Conservation (phyloP, 1,139 yeast genomes). For the Suhomyces bokatorum region DNA sequence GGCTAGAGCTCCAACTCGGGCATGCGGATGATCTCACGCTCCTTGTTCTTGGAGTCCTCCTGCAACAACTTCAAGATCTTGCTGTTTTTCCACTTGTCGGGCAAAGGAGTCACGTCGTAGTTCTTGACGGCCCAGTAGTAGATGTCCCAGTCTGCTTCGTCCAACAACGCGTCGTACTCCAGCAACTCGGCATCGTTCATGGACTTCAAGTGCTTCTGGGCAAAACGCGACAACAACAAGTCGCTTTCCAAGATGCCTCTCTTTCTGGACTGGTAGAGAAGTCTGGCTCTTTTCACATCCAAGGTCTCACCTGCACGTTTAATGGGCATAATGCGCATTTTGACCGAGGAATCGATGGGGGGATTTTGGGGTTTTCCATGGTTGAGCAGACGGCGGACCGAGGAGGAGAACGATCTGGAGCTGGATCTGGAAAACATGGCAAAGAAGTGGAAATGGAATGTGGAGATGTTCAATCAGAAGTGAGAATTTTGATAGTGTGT, state of each 20-base stretch:
- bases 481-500: background rate
- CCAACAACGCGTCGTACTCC: conserved; percentile 82
- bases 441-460: background rate
- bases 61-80: conserved; percentile 66
- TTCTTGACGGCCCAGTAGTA: conserved; percentile 96
- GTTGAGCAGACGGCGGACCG: conserved; percentile 27
- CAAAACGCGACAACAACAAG: conserved; percentile 78
- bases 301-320: conserved; percentile 72
- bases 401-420: conserved; percentile 12
- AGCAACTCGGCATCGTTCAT: conserved; percentile 70
- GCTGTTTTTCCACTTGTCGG: conserved; percentile 78
- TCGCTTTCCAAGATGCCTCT: conserved; percentile 96
- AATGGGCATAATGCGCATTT: conserved; percentile 69
- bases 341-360: conserved; percentile 28
- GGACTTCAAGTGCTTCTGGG: conserved; percentile 63
- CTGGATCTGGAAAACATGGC: conserved; percentile 1
- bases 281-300: conserved; percentile 78
- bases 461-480: background rate
- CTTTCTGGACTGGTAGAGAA: conserved; percentile 88
- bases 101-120: conserved; percentile 77
- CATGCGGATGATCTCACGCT: conserved; percentile 79
- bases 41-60: conserved; percentile 71
- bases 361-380: conserved; percentile 51
- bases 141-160: conserved; percentile 97
- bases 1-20: conserved; percentile 47